Conservation (phyloP, 208 protist genomes). For the Crithidia expoeki region DNA sequence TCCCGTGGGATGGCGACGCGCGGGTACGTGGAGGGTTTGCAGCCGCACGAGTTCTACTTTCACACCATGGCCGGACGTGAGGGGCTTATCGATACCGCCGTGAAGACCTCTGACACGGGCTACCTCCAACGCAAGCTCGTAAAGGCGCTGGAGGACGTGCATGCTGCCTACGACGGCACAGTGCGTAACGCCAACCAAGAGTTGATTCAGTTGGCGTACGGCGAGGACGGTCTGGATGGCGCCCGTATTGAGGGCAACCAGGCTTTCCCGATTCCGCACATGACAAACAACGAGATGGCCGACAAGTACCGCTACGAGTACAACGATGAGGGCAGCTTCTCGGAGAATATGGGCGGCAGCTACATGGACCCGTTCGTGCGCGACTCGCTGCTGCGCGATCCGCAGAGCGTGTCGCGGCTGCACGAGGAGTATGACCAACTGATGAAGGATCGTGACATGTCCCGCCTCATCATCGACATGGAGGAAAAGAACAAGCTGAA, state of each 20-base stretch:
- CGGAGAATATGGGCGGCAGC: conserved; percentile 66
- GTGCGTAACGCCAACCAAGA: conserved; percentile 96
- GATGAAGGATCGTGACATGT: conserved; percentile 70
- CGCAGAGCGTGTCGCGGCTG: conserved; percentile 69
- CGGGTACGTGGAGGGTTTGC: conserved; percentile 98
- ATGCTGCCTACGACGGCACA: conserved; percentile 98
- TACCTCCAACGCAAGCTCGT: conserved; percentile 95
- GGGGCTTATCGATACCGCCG: conserved; percentile 99
- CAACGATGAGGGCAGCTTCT: conserved; percentile 75
- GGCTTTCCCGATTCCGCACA: conserved; percentile 67
- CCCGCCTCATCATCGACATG: conserved; percentile 74
- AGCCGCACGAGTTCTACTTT: conserved; percentile 99
- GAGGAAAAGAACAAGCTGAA: conserved; percentile 69
- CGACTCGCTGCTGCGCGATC: conserved; percentile 82
- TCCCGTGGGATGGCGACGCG: conserved; percentile 98
- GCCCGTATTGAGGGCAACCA: conserved; percentile 92
- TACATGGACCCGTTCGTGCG: conserved; percentile 91
- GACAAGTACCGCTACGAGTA: conserved; percentile 81
- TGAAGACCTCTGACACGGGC: conserved; percentile 99
- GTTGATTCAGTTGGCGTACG: conserved; percentile 98
- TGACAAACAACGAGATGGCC: conserved; percentile 72
- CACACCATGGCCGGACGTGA: conserved; percentile 99
- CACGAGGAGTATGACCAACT: conserved; percentile 94
- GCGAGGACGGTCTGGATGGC: conserved; percentile 99
- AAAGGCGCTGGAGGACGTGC: conserved; percentile 99